Conservation (phyloP, 2,329 filamentous ascomycete genomes). For the Fusarium sp. region DNA sequence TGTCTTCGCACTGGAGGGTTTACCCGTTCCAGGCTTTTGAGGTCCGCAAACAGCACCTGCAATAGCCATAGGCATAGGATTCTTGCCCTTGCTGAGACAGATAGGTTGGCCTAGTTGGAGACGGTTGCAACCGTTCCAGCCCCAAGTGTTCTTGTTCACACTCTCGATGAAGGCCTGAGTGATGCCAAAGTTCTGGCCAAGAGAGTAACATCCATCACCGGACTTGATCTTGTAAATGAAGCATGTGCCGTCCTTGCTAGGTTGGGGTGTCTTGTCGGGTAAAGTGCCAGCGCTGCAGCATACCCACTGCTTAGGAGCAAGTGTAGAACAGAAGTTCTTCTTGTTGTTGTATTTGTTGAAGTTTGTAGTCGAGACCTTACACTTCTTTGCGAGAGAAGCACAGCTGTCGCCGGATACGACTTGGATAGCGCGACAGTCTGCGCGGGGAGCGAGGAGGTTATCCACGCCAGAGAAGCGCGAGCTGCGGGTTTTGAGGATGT, state of each 20-base stretch:
- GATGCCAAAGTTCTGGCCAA: constrained; percentile 51
- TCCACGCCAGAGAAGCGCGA: constrained; percentile 36
- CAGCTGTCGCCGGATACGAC: constrained; percentile 55
- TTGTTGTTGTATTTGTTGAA: constrained; percentile 55
- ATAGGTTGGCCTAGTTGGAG: constrained; percentile 47
- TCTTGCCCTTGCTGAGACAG: constrained; percentile 51
- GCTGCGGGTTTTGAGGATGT: constrained; percentile 25
- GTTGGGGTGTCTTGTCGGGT: constrained; percentile 51
- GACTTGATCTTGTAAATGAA: constrained; percentile 48
- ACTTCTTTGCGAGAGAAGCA: constrained; percentile 51
- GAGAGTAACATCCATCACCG: constrained; percentile 50
- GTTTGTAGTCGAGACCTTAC: constrained; percentile 53
- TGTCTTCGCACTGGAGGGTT: constrained; percentile 45
- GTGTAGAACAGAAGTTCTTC: constrained; percentile 49
- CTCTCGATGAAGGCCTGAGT: constrained; percentile 53
- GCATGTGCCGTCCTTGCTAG: constrained; percentile 53
- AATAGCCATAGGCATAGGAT: constrained; percentile 51
- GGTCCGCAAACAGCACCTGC: constrained; percentile 52
- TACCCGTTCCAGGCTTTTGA: constrained; percentile 45
- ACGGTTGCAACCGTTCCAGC: constrained; percentile 51
- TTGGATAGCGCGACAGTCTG: constrained; percentile 44
- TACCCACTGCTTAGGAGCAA: constrained; percentile 51
- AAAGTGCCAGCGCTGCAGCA: constrained; percentile 54
- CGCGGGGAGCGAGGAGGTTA: constrained; percentile 30
- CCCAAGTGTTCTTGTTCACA: constrained; percentile 55